Evolutionary conservation across 345 rosid genomes (phyloP).

Genomic region (Kernera saxatilis): DNA sequence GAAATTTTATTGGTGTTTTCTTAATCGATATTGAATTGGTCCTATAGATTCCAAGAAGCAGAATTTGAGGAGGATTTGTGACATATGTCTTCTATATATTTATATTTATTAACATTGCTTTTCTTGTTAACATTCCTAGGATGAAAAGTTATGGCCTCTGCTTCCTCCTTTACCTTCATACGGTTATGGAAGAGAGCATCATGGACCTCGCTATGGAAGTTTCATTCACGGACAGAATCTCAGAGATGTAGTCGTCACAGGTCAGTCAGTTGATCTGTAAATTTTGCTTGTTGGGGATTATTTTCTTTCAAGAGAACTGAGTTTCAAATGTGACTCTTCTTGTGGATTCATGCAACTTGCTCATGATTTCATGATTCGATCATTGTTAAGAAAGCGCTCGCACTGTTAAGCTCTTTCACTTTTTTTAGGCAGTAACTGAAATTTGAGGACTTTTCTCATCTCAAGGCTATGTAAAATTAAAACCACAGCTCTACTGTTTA

Average conservation of each 20-base stretch:
- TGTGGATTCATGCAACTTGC: neutral
- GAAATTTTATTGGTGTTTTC: neutral
- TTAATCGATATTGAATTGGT: neutral
- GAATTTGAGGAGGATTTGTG: neutral
- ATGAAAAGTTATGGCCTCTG: constrained; percentile 56
- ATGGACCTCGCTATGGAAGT: constrained; percentile 67
- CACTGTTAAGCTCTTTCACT: neutral
- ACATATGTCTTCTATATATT: neutral
- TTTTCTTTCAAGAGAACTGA: neutral
- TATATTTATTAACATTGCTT: neutral
- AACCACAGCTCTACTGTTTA: neutral
- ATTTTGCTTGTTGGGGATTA: neutral
- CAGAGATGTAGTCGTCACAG: constrained; percentile 60
- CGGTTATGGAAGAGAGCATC: constrained; percentile 66
- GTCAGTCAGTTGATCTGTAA: constrained; percentile 27
- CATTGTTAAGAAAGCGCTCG: neutral
- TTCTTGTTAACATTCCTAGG: constrained; percentile 29
- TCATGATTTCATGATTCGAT: neutral
- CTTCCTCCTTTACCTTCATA: constrained; percentile 71
- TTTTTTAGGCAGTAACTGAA: neutral
- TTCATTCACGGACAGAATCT: constrained; percentile 70
- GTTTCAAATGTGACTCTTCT: neutral
- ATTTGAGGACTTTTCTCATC: neutral
- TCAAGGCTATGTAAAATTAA: neutral
- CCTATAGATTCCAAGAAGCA: neutral